Evolutionary conservation across 768 basidiomycete species (phyloP).

Genomic region (Hericium alpestre): DNA sequence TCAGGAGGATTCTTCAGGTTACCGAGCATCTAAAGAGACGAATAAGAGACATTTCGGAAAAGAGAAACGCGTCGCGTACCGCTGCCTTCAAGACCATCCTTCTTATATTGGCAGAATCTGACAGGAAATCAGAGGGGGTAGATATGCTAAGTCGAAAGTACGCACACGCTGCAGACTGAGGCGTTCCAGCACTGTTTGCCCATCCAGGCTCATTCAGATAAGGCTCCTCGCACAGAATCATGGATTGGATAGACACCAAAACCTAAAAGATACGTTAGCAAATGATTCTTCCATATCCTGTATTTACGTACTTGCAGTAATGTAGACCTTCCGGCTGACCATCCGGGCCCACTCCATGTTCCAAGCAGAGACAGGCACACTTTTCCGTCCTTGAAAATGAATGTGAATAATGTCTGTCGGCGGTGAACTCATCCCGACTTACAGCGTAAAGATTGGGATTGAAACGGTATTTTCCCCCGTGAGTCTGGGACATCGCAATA

Average conservation of each 20-base stretch:
- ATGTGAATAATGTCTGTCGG: neutral
- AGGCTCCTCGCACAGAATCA: constrained; percentile 92
- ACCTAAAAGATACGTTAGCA: constrained; percentile 31
- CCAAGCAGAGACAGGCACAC: constrained; percentile 87
- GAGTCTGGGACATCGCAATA: constrained; percentile 40
- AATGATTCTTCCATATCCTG: neutral
- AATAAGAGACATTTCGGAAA: neutral
- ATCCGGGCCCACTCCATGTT: constrained; percentile 90
- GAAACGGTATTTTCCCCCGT: constrained; percentile 81
- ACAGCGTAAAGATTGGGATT: constrained; percentile 93
- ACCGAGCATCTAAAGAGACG: constrained; percentile 57
- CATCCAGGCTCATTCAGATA: constrained; percentile 91
- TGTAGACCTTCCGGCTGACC: constrained; percentile 85
- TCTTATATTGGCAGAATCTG: constrained; percentile 86
- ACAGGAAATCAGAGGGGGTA: constrained; percentile 4
- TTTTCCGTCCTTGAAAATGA: constrained; percentile 64
- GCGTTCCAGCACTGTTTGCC: constrained; percentile 62
- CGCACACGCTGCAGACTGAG: constrained; percentile 65
- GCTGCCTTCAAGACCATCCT: constrained; percentile 88
- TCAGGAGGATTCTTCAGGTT: constrained; percentile 75
- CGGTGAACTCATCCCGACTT: constrained; percentile 17
- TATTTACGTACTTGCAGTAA: constrained; percentile 56
- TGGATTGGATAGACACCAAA: constrained; percentile 89
- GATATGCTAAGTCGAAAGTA: neutral
- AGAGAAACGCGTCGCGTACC: constrained; percentile 29